phyloP scores from a whole-genome alignment of 2,329 filamentous ascomycete species.

The Chrysosphaeria jannelii region DNA sequence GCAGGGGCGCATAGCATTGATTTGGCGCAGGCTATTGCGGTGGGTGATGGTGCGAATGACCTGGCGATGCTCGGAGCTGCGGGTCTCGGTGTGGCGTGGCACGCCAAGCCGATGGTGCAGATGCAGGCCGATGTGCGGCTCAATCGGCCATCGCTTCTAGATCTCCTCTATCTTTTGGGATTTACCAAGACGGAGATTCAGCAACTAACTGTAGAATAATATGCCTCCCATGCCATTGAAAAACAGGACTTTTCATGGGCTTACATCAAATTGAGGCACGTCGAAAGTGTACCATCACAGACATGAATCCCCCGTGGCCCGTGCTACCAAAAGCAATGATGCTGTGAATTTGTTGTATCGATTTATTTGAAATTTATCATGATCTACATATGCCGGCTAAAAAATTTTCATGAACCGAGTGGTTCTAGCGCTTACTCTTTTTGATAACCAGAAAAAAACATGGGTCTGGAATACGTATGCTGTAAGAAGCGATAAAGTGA shows the following conservation, averaged over 20 bases:
- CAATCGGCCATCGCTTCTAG: slow-evolving; percentile 38
- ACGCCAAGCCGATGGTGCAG: slow-evolving; percentile 60
- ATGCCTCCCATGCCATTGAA: no score
- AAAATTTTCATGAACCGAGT: background rate
- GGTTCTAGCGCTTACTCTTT: no score
- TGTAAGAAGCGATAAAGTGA: no score
- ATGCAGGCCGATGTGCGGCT: slow-evolving; percentile 42
- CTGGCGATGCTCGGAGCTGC: slow-evolving; percentile 50
- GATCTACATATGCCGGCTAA: background rate
- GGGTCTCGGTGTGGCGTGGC: slow-evolving; percentile 53
- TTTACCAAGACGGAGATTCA: slow-evolving; percentile 32
- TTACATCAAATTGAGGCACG: no score
- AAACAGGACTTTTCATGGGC: no score
- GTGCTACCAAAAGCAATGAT: background rate
- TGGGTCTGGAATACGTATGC: no score
- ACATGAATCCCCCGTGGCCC: no score
- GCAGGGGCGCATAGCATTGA: slow-evolving; percentile 34
- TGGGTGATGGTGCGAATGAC: slow-evolving; percentile 64
- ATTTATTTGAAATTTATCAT: background rate
- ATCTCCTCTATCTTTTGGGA: slow-evolving; percentile 46
- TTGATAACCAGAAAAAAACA: no score
- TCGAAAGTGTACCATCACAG: no score
- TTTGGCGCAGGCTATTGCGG: slow-evolving; percentile 36
- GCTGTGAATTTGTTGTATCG: background rate
- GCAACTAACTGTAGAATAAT: slow-evolving; percentile 2